Evolutionary conservation across 73 alveolate genomes (phyloP), one percentile per base, ranked within the genome.

Genomic region (Paramecium sexaurelia): DNA sequence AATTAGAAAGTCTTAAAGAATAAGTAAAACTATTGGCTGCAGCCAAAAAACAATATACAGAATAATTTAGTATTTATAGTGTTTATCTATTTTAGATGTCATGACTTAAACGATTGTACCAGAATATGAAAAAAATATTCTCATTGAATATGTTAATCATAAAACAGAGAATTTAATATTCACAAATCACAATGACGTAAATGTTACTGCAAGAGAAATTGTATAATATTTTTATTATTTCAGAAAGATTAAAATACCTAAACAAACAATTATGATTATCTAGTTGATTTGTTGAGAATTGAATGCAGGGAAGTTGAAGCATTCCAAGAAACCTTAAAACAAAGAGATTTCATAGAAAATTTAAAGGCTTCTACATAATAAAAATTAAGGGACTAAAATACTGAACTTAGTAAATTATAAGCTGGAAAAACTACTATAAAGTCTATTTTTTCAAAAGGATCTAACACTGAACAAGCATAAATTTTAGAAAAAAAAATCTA

Each of bases 231-330:
- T 33, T 17, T 32, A 66, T 9, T 26, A 61, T 36, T 66, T 26
- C 27, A 86, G 93, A 82, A 61, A 40, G 90, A 32, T 26, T 17
- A 22, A 40, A 88, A 67, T 71, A 51, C 78, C 7, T 17, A 20
- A 19, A 71, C 86, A 4, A 69, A 88, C 13, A 82, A 88, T 26
- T 88, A 20, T 55, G 94, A 88, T 56, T 82, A 35, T 2, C 17
- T 88, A 13, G 89, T 88, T 37, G 87, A 88, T 68, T 37, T 88
- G 47, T 22, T 88, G 6, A 88, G 94, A 88, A 88, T 88, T 75
- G 94, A 88, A 47, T 82, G 85, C 26, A 67, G 87, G 29, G 94
- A 88, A 88, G 94, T 88, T 13, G 94, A 88, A 26, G 85, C 94
- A 39, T 88, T 88, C 56, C 29, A 55, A 43, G 94, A 69, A 36